Evolutionary conservation across 768 basidiomycete genomes (phyloP).

Genomic region (Boletales sp.): DNA sequence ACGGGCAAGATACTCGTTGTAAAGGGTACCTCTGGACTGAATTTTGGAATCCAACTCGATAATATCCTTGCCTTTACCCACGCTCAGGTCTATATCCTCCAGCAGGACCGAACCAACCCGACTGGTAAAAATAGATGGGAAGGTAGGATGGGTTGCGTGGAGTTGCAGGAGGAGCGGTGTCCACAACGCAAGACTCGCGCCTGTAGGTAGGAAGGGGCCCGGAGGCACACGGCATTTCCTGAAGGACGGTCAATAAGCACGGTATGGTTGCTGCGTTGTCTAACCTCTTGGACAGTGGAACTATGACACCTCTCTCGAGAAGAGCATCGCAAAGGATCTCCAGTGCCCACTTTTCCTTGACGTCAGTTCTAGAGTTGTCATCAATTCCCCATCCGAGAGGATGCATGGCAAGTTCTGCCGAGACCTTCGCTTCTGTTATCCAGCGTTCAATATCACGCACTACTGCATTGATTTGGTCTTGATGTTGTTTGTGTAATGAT

Average conservation of each 20-base stretch:
- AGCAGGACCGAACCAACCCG: constrained; percentile 40
- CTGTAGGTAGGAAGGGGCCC: constrained; percentile 47
- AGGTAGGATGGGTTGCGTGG: constrained; percentile 49
- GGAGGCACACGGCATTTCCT: constrained; percentile 54
- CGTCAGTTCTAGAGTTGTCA: constrained; percentile 41
- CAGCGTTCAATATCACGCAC: constrained; percentile 71
- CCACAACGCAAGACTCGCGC: constrained; percentile 61
- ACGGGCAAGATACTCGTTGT: constrained; percentile 57
- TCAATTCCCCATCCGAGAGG: constrained; percentile 43
- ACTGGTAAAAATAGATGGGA: constrained; percentile 47
- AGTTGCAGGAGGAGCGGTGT: constrained; percentile 58
- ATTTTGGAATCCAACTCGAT: constrained; percentile 17
- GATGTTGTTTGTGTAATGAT: constrained; percentile 50
- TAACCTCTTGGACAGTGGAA: constrained; percentile 84
- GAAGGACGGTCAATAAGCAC: constrained; percentile 1
- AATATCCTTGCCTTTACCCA: constrained; percentile 6
- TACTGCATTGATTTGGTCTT: constrained; percentile 45
- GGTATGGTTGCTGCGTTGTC: constrained; percentile 12
- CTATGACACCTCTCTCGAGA: constrained; percentile 66
- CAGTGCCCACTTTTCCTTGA: constrained; percentile 63
- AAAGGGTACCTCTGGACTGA: constrained; percentile 38
- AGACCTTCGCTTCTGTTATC: constrained; percentile 70
- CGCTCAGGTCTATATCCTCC: constrained; percentile 14
- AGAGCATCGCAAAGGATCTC: constrained; percentile 66
- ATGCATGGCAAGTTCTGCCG: constrained; percentile 48